A percentile compares a stretch with the other conserved stretches of the same genome.
phyloP scores from a whole-genome alignment of 768 basidiomycete species.

The Phlebiopsis flavidoalba region DNA sequence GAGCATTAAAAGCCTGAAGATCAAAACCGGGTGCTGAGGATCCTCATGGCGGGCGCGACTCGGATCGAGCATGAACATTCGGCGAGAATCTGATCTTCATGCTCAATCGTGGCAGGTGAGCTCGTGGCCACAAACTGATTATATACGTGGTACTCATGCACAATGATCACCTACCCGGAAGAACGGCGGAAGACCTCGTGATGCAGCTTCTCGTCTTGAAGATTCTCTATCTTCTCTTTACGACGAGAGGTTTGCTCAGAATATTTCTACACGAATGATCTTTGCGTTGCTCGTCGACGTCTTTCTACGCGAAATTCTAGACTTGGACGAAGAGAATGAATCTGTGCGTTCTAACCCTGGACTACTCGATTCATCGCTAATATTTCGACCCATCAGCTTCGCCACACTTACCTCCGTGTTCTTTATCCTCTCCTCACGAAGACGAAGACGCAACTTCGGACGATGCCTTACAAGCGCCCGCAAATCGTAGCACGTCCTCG shows the following conservation, averaged over 20 bases:
- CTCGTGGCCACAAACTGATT: conserved; percentile 7
- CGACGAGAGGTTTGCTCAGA: conserved; percentile 88
- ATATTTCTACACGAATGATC: conserved; percentile 97
- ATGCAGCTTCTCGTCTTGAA: conserved; percentile 95
- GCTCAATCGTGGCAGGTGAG: conserved; percentile 90
- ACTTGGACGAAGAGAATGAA: conserved; percentile 92
- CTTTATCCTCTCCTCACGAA: conserved; percentile 76
- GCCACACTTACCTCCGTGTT: conserved; percentile 96
- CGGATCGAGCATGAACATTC: conserved; percentile 88
- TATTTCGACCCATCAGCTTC: conserved; percentile 46
- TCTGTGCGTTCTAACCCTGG: conserved; percentile 53
- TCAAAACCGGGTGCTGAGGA: conserved; percentile 75
- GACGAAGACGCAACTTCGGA: conserved; percentile 86
- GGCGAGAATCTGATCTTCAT: conserved; percentile 99
- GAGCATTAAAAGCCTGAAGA: conserved; percentile 31
- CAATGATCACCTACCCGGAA: conserved; percentile 48
- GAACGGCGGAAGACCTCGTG: conserved; percentile 86
- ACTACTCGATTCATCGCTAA: not conserved
- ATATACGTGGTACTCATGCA: not conserved
- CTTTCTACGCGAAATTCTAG: conserved; percentile 88
- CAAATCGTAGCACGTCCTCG: conserved; percentile 82
- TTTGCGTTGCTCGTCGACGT: conserved; percentile 96
- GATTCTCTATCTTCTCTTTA: conserved; percentile 91
- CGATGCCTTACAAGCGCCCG: conserved; percentile 84
- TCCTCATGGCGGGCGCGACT: conserved; percentile 81